A percentile compares a stretch with the other conserved stretches of the same genome.
phyloP scores from a whole-genome alignment of 495 filamentous ascomycete species.

The Cercophora samala region DNA sequence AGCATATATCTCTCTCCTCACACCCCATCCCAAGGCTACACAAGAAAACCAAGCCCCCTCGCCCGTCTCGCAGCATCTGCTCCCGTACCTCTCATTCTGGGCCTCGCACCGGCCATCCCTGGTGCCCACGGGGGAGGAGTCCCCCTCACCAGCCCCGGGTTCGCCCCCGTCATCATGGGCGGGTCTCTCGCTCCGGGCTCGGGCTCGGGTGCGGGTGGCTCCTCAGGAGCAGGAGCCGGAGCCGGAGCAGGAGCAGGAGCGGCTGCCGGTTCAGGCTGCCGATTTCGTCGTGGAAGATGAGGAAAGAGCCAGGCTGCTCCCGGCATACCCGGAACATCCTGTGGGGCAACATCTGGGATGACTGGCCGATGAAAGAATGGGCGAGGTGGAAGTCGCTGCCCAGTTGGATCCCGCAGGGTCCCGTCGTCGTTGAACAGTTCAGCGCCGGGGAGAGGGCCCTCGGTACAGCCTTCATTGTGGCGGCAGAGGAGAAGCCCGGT shows the following conservation, averaged over 20 bases:
- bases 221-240: neutral
- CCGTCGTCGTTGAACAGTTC: conserved; percentile 11
- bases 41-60: neutral
- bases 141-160: neutral
- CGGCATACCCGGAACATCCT: neutral
- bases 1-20: neutral
- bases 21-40: neutral
- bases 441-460: conserved; percentile 11
- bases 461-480: conserved; percentile 34
- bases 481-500: conserved; percentile 32
- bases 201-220: neutral
- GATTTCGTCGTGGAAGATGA: neutral
- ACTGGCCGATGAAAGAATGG: neutral
- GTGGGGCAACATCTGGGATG: neutral
- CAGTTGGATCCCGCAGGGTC: neutral
- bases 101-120: neutral
- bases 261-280: neutral
- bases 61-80: neutral
- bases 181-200: neutral
- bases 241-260: too few species aligned
- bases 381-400: neutral
- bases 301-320: neutral
- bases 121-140: neutral
- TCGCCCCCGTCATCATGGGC: neutral
- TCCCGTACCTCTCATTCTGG: neutral